These are phyloP conservation scores for Xylaria nigripes DNA, from an alignment of 495 filamentous ascomycete genomes.

Conservation along the genomic window DNA sequence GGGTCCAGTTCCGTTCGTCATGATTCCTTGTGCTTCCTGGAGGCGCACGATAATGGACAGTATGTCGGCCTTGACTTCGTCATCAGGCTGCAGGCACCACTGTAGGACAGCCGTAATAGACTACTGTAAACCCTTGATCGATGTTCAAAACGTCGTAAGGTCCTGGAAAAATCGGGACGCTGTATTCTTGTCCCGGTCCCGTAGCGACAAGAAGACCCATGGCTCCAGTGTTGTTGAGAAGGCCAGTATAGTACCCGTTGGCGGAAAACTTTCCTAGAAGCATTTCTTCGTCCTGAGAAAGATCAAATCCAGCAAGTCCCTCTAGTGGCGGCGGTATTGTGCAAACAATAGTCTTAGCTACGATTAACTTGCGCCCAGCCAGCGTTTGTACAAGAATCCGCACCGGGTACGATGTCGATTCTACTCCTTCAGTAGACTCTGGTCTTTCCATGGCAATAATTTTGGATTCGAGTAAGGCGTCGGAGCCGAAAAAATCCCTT, in stretches of 20 bases:
- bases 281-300: not conserved
- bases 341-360: not conserved
- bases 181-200: not conserved
- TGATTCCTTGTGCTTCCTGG: not conserved
- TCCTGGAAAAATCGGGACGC: not conserved
- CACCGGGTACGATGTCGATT: not conserved
- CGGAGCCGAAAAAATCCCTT: not conserved
- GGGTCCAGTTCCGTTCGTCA: not conserved
- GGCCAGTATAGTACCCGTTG: not conserved
- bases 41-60: not conserved
- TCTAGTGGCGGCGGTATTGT: not conserved
- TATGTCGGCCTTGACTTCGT: not conserved
- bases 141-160: not conserved
- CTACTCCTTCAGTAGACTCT: no score
- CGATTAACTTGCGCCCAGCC: not conserved
- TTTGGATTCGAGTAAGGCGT: not conserved
- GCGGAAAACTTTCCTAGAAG: not conserved
- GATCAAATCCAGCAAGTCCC: not conserved
- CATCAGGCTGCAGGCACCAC: not conserved
- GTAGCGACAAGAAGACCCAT: not conserved
- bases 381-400: not conserved
- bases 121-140: not conserved
- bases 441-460: no score
- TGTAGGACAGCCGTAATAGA: not conserved
- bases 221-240: not conserved